Conservation (phyloP, 2,329 filamentous ascomycete genomes). For the Metarhizium guizhouense region DNA sequence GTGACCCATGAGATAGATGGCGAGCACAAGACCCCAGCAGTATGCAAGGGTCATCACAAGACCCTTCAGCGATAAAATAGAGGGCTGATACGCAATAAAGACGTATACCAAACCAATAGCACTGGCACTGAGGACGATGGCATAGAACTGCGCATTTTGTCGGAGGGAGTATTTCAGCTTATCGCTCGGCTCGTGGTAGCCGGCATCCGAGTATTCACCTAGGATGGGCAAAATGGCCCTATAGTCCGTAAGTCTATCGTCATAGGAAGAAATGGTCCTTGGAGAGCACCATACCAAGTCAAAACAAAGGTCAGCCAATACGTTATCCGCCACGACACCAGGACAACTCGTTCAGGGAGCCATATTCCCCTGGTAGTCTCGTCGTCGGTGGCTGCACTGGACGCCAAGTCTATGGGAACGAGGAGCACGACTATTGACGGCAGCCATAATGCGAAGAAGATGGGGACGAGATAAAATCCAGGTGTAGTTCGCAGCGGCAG, state of each 20-base stretch:
- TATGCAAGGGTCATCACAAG: constrained; percentile 91
- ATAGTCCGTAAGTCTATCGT: not conserved
- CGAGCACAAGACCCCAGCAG: constrained; percentile 82
- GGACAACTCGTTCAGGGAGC: constrained; percentile 67
- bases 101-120: constrained; percentile 73
- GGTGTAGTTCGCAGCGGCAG: constrained; percentile 85
- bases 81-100: constrained; percentile 66
- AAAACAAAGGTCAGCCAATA: constrained; percentile 96
- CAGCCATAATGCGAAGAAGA: constrained; percentile 92
- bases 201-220: constrained; percentile 89
- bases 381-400: constrained; percentile 66
- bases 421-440: constrained; percentile 86
- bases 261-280: not conserved
- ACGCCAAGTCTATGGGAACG: constrained; percentile 92
- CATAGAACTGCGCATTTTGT: constrained; percentile 81
- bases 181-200: constrained; percentile 77
- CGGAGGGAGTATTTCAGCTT: constrained; percentile 78
- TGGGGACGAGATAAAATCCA: constrained; percentile 78
- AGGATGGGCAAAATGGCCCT: constrained; percentile 88
- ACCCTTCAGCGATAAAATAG: constrained; percentile 65
- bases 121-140: constrained; percentile 64
- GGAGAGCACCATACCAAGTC: constrained; percentile 60
- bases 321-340: constrained; percentile 87
- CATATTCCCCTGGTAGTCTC: constrained; percentile 71
- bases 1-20: constrained; percentile 97